Evolutionary conservation across 345 rosid genomes (phyloP).

Genomic region (Clausena lansium): DNA sequence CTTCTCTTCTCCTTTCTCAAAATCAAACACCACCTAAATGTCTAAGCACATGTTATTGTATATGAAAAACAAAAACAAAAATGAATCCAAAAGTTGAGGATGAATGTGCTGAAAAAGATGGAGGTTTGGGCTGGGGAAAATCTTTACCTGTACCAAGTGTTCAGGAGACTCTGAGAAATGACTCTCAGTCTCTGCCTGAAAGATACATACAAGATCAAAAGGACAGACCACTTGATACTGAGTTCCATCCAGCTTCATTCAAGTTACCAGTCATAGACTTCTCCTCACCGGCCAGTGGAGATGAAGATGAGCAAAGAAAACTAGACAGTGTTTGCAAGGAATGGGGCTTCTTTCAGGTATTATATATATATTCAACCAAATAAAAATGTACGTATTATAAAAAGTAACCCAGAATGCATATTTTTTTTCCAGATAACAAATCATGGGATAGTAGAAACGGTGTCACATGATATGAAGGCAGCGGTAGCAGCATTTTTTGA

Average conservation of each 20-base stretch:
- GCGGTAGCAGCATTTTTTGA: conserved; percentile 25
- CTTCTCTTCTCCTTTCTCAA: too few species aligned
- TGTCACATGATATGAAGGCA: conserved; percentile 13
- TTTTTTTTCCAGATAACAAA: conserved; percentile 12
- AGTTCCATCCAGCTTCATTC: not conserved
- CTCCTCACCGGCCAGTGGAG: conserved; percentile 22
- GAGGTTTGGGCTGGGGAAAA: conserved; percentile 7
- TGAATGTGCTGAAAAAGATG: conserved; percentile 5
- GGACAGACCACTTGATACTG: conserved; percentile 11
- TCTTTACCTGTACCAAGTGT: conserved; percentile 23
- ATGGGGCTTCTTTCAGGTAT: conserved; percentile 38
- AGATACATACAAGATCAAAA: conserved; percentile 14
- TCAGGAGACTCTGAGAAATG: conserved; percentile 22
- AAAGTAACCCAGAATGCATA: not conserved
- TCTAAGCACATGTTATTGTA: too few species aligned
- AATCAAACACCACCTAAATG: too few species aligned
- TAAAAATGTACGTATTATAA: not conserved
- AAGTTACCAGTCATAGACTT: conserved; percentile 20
- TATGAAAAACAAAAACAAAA: not conserved
- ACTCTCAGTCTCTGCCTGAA: conserved; percentile 14
- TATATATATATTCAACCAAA: not conserved
- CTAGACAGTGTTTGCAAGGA: conserved; percentile 29
- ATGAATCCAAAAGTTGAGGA: not conserved
- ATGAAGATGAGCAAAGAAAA: conserved; percentile 21
- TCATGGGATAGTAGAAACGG: conserved; percentile 17